These are phyloP conservation scores for Peltaster fructicola DNA, from an alignment of 2,329 filamentous ascomycete species.

Conservation along the genomic window DNA sequence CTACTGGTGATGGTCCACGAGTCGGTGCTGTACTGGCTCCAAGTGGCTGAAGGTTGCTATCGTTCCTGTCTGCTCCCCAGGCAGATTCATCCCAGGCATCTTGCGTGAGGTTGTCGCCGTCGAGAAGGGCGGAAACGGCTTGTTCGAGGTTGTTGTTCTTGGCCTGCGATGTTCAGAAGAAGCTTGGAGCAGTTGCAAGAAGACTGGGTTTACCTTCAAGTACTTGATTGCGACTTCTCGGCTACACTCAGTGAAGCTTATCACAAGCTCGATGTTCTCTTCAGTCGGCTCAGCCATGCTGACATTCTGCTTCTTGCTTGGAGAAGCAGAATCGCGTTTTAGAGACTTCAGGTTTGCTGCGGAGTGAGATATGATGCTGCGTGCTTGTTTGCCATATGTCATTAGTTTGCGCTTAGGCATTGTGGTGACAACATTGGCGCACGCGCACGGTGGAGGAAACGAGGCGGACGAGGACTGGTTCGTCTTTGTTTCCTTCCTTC, in stretches of 20 bases:
- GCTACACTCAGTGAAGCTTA: conserved; percentile 8
- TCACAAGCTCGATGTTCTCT: conserved; percentile 10
- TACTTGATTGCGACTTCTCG: conserved; percentile 12
- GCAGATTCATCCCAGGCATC: conserved; percentile 16
- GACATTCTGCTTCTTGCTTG: conserved; percentile 1
- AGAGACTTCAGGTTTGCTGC: not conserved
- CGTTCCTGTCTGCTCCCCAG: conserved; percentile 14
- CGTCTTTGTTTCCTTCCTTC: no score
- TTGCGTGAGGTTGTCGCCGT: conserved; percentile 15
- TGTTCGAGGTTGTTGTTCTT: conserved; percentile 15
- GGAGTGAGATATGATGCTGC: not conserved
- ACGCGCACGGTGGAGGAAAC: no score
- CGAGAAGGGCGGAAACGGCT: conserved; percentile 16
- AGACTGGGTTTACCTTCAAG: no score
- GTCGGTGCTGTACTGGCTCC: conserved; percentile 16
- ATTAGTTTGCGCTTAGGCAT: not conserved
- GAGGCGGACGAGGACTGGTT: no score
- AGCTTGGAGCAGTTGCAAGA: conserved; percentile 2
- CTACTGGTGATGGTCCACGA: conserved; percentile 13
- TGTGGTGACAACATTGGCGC: no score
- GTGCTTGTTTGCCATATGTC: conserved; percentile 1
- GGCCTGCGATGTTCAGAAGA: conserved; percentile 7
- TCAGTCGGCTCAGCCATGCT: conserved; percentile 2
- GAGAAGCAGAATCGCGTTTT: not conserved
- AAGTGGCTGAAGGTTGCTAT: conserved; percentile 13